Percentiles rank a stretch among this genome's conserved stretches.
Conservation (phyloP, 345 rosid species). For the Capsella bursapastoris region DNA sequence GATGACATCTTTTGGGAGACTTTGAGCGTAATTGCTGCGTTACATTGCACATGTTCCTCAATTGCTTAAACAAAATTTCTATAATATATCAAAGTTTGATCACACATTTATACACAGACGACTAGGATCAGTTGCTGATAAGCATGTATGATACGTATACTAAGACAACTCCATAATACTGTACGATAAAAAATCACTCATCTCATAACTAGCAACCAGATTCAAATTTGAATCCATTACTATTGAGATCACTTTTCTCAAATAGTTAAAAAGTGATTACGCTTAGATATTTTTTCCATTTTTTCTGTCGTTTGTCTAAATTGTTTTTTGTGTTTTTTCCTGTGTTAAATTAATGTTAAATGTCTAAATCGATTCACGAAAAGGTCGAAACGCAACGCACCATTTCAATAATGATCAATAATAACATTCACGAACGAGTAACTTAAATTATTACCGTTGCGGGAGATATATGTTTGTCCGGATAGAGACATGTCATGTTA, state of each 20-base stretch:
- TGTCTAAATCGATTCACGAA: conserved; percentile 14
- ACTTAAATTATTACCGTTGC: conserved; percentile 18
- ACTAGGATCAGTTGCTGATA: background rate
- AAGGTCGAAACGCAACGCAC: conserved; percentile 8
- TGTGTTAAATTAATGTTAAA: background rate
- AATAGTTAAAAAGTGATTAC: conserved; percentile 2
- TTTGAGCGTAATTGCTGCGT: background rate
- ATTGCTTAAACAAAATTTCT: background rate
- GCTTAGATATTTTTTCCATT: background rate
- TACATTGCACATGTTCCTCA: background rate
- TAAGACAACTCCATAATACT: background rate
- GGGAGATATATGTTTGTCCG: conserved; percentile 12
- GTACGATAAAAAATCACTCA: background rate
- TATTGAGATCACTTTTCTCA: background rate
- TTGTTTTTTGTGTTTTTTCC: background rate
- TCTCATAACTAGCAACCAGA: background rate
- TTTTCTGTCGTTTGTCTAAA: background rate
- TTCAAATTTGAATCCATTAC: conserved; percentile 21
- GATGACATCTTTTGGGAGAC: background rate
- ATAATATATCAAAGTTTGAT: background rate
- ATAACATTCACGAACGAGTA: conserved; percentile 23
- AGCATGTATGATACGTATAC: background rate
- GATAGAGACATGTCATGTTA: conserved; percentile 32
- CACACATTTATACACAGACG: background rate
- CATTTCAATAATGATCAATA: conserved; percentile 23